Evolutionary conservation across 1,284 basidiomycete genomes (phyloP), one percentile per base, ranked within the genome.

Genomic region (Neonothopanus nambi): DNA sequence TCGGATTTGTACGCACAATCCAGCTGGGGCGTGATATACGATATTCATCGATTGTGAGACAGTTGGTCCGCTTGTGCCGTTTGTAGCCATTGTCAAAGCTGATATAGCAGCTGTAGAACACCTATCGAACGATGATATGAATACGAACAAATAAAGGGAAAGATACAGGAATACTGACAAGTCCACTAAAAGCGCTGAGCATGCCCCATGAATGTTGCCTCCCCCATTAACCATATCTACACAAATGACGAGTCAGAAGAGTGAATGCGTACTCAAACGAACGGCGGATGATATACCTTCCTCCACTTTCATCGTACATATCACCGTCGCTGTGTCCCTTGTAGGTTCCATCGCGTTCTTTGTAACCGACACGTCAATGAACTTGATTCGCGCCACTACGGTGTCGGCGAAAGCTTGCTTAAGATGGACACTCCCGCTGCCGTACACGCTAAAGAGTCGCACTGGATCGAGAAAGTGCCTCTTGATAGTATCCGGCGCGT

Each of bases 11-110:
- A 54, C 72, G 55, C 53, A 76, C 75, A 61, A 49, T 5, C 61
- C 41, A 3, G 75, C 74, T 7, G 76, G 74, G 20, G 70, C 65
- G 36, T 77, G 75, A 48, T 70, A 78, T 0, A 70, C 58, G 3
- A 76, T 61, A 36, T 68, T 63, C 52, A 77, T 60, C 5, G 75
- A 65, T 54, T 73, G 73, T 1, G 76, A 75, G 20, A 77, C 68
- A 5, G 40, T 59, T 13, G 21, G 37, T 36, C 20, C 18, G 17
- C 18, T 12, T 17, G 11, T 30, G 18, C 40, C 49, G 37, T 51
- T 40, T 4, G 18, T n/a, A 44, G 23, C 26, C 45, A 13, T 5
- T 35, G 20, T 42, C 38, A 55, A 28, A 23, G 51, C 46, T 15
- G 38, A 37, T 23, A 57, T 56, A 6, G 55, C 30, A 15, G 44